These are phyloP conservation scores for Leptographium flavum DNA, from an alignment of 2,329 filamentous ascomycete genomes.

Conservation along the genomic window DNA sequence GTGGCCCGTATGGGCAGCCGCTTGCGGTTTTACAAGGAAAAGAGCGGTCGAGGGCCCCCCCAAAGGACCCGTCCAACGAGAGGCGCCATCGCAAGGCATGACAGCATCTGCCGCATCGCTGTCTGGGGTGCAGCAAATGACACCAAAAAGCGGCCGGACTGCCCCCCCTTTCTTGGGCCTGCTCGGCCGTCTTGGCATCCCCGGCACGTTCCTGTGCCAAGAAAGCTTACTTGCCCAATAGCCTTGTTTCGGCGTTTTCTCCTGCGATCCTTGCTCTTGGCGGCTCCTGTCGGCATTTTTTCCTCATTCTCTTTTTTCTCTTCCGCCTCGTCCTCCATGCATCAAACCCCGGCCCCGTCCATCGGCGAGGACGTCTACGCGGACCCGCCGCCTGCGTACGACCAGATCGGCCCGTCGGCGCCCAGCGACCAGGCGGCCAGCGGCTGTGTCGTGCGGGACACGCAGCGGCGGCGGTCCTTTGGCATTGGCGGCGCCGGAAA, in stretches of 20 bases:
- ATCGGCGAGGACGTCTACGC: constrained; percentile 4
- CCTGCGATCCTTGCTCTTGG: neutral
- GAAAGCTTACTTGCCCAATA: constrained; percentile 3
- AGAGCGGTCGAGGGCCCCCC: no score
- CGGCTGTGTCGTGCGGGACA: constrained; percentile 1
- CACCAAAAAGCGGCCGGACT: no score
- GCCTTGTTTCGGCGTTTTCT: no score
- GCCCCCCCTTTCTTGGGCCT: no score
- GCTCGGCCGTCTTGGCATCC: constrained; percentile 7
- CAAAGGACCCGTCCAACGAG: no score
- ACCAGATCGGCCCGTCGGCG: neutral
- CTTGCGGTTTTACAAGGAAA: no score
- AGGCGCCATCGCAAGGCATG: neutral
- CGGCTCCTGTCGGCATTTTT: neutral
- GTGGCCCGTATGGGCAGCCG: no score
- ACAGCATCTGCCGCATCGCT: neutral
- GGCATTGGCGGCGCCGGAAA: constrained; percentile 9
- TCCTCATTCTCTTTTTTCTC: neutral
- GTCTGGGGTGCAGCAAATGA: neutral
- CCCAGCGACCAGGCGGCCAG: no score
- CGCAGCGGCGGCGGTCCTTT: constrained; percentile 5
- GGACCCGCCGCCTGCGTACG: constrained; percentile 5
- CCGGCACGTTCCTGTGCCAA: constrained; percentile 5
- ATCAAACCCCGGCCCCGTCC: neutral
- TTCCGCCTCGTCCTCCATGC: neutral